Percentiles rank a stretch among this genome's conserved stretches.
Evolutionary conservation across 176 grass and related monocot species (phyloP).

Genomic region (Otatea glauca): DNA sequence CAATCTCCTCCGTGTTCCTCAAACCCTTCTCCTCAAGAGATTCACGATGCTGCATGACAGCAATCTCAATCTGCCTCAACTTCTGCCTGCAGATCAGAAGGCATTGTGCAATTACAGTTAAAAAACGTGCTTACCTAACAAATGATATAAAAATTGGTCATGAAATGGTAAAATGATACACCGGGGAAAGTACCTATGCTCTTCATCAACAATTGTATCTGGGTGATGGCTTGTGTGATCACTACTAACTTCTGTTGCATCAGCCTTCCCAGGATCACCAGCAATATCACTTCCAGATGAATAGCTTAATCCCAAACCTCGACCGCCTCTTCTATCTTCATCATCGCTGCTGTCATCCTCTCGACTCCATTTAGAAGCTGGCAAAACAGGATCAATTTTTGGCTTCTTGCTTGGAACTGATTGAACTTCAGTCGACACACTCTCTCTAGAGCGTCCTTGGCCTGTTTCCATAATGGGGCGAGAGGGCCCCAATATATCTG

Average conservation of each 20-base stretch:
- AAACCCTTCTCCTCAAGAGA: slow-evolving; percentile 87
- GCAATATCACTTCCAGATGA: slow-evolving; percentile 92
- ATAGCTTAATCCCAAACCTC: slow-evolving; percentile 84
- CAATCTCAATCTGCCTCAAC: slow-evolving; percentile 85
- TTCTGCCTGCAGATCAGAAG: slow-evolving; percentile 69
- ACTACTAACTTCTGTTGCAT: slow-evolving; percentile 50
- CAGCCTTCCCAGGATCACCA: slow-evolving; percentile 55
- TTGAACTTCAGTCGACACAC: slow-evolving; percentile 39
- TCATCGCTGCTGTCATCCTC: slow-evolving; percentile 74
- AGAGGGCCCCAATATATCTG: slow-evolving; percentile 38
- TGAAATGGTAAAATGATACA: slow-evolving; percentile 16
- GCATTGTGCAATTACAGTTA: slow-evolving; percentile 20
- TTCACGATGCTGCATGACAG: slow-evolving; percentile 89
- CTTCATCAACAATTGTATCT: slow-evolving; percentile 80
- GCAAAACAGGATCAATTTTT: slow-evolving; percentile 76
- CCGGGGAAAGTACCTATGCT: slow-evolving; percentile 58
- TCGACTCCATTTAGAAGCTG: slow-evolving; percentile 91
- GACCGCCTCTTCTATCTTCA: slow-evolving; percentile 65
- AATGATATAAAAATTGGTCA: slow-evolving; percentile 26
- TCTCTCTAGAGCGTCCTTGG: slow-evolving; percentile 28
- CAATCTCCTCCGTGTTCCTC: slow-evolving; percentile 80
- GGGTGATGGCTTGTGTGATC: slow-evolving; percentile 48
- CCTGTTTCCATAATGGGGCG: slow-evolving; percentile 39
- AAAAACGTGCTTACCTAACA: slow-evolving; percentile 15
- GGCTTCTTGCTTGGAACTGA: slow-evolving; percentile 55